Evolutionary conservation across 2,329 filamentous ascomycete genomes (phyloP), one percentile per base, ranked within the genome.

Genomic region (Knufia petricola): DNA sequence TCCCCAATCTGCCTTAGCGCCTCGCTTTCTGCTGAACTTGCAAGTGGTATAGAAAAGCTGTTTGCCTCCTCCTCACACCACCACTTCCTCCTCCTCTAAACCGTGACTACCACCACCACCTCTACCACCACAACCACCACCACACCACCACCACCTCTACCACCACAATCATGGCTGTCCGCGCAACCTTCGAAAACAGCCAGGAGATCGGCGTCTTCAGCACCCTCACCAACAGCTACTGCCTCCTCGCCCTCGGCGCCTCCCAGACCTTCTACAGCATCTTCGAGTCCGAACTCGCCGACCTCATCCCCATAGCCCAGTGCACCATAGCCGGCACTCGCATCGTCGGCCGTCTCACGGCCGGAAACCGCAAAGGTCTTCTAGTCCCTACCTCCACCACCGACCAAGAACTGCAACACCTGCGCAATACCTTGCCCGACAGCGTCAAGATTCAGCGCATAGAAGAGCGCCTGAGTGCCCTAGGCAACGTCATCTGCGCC

Each of bases 241-340:
- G 89, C 60, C 78, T 98, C 61, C 87, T 95, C 60, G 89, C 90
- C 57, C 81, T 95, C 58, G 92, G 92, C 64, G 89, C 87, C 61
- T 95, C 87, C 64, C 89, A 95, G 76, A 96, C 96, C 79, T 98
- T 98, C 71, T 96, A 96, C 81, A 89, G 87, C 75, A 80, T 96
- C 66, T 96, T 98, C 73, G 92, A 98, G 76, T 84, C 90, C 55
- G 92, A 98, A 74, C 78, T 98, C 54, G 87, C 94, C 75, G 92
- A 96, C 73, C 82, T 95, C 55, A 90, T 98, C 61, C 92, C 92
- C 59, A 95, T 95, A 68, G 92, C 87, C 70, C 87, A 92, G 71
- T 89, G 87, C 59, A 95, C 90, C 50, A 96, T 98, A 66, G 89
- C 89, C 54, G 92, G 92, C 60, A 96, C 90, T 32, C 81, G 92